Base-by-base conservation (phyloP, 441 rosid species). In the Flueggea neowawraea region DNA sequence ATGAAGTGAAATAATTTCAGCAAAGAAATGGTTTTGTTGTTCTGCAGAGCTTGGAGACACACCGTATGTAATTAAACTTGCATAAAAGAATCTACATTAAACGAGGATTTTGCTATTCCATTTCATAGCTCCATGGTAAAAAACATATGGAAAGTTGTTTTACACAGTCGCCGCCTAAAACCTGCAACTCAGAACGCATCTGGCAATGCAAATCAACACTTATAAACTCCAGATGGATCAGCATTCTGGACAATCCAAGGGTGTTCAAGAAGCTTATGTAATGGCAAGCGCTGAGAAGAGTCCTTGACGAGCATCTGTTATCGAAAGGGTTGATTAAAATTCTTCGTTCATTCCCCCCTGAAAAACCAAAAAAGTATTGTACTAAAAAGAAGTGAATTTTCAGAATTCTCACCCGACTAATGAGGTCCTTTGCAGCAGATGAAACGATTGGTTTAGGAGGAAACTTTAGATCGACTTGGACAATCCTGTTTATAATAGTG, bases 181-280 rank as follows among this genome's bases (percentile, higher is more conserved):
- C 10, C 45, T 43, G 45, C 12, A 6, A 11, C n/a, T 11, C 10
- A 43, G 45, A 43, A 11, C 28, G 2, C 28, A 43, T 43, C 12
- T 43, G 10, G 8, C 10, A 43, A 43, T 11, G 45, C 45, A 43
- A 44, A 22, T 88, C 75, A 87, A 66, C 74, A 60, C 71, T 74
- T 86, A 57, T 87, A 87, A 65, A 86, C 69, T 28, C 98, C 96
- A 43, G 94, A 83, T 56, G 98, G 96, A 66, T 94, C 98, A 7
- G 96, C 96, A 65, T 94, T 89, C 68, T 91, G 98, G 61, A 87
- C 80, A 65, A 94, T 87, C 98, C 98, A 94, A 0, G 97, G 90
- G 72, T 94, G 98, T 80, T 90, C 95, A 0, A 91, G 90, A 65
- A 94, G 84, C 69, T 83, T 94, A 71, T 85, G 94, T 22, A 91